These are phyloP conservation scores for Pythium dissotocum DNA, from an alignment of 352 stramenopile species.

Conservation along the genomic window DNA sequence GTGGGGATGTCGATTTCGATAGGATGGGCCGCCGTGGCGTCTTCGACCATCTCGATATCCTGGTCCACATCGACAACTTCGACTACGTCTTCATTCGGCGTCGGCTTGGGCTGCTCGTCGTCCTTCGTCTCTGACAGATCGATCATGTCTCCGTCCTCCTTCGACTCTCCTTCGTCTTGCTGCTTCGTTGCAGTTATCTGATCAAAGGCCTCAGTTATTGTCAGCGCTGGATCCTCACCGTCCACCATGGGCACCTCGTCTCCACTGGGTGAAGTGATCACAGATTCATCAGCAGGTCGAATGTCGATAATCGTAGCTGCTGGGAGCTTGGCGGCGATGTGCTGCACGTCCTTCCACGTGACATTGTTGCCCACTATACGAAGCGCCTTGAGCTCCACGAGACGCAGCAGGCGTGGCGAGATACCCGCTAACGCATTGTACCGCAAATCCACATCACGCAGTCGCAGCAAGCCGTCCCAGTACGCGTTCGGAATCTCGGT, in stretches of 20 bases:
- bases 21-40: background rate
- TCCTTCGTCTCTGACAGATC: background rate
- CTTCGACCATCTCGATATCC: constrained; percentile 7
- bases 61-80: constrained; percentile 6
- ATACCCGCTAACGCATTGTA: constrained; percentile 22
- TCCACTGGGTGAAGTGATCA: background rate
- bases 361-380: constrained; percentile 4
- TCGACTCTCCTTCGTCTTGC: background rate
- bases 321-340: constrained; percentile 11
- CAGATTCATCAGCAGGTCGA: background rate
- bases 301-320: constrained; percentile 1
- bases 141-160: background rate
- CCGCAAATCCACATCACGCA: constrained; percentile 44
- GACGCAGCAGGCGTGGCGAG: constrained; percentile 18
- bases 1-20: background rate
- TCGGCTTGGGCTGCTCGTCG: background rate
- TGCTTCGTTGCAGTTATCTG: background rate
- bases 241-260: background rate
- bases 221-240: no score
- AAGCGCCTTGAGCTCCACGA: constrained; percentile 4
- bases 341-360: constrained; percentile 10
- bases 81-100: background rate
- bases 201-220: background rate
- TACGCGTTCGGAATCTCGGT: constrained; percentile 23
- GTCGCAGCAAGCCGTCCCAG: constrained; percentile 31